Conservation (phyloP, 1,139 yeast species). For the Hansenula sp. region DNA sequence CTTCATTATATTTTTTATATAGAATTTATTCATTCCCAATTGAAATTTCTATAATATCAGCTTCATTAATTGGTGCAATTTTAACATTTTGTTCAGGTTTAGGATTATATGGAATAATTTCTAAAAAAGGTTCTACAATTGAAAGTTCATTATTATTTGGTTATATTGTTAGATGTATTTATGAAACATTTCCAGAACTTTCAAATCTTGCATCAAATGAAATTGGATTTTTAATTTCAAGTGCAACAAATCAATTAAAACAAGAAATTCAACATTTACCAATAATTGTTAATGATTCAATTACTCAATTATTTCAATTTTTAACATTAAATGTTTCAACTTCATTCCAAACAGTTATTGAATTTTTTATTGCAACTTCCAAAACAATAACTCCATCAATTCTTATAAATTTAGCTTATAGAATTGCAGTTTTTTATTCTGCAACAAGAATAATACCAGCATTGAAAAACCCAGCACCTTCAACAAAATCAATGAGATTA, state of each 20-base stretch:
- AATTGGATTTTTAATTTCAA: constrained; percentile 29
- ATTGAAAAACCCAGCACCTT: constrained; percentile 36
- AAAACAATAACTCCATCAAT: constrained; percentile 81
- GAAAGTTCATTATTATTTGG: constrained; percentile 85
- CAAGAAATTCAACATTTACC: constrained; percentile 20
- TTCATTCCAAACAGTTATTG: constrained; percentile 62
- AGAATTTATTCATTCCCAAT: constrained; percentile 78
- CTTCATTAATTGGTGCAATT: constrained; percentile 81
- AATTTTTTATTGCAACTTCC: constrained; percentile 62
- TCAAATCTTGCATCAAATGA: constrained; percentile 41
- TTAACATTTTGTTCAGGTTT: constrained; percentile 72
- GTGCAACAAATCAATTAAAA: constrained; percentile 26
- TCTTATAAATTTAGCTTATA: constrained; percentile 72
- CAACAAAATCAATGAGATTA: constrained; percentile 38
- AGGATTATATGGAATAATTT: constrained; percentile 78
- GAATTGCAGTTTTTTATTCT: constrained; percentile 84
- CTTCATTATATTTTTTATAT: constrained; percentile 73
- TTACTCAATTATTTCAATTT: constrained; percentile 20
- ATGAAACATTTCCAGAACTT: constrained; percentile 84
- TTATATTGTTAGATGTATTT: constrained; percentile 86
- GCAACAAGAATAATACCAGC: constrained; percentile 94
- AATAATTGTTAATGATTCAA: constrained; percentile 17
- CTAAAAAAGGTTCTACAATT: constrained; percentile 80
- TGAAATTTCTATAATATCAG: constrained; percentile 63
- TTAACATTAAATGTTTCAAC: constrained; percentile 42